Conservation (phyloP, 106 monocot genomes). For the Amphibolis antarctica region DNA sequence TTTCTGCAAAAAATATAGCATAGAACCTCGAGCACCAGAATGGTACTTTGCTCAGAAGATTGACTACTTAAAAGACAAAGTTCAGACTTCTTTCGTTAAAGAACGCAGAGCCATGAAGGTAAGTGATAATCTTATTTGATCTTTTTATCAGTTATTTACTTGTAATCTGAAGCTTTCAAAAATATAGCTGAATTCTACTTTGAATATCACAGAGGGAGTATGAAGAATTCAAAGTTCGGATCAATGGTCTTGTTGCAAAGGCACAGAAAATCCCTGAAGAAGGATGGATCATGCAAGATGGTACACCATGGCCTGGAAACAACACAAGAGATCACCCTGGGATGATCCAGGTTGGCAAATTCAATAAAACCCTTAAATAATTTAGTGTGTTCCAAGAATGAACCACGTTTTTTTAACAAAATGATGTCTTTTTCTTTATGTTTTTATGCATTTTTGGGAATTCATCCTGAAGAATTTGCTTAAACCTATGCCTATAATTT, state of each 20-base stretch:
- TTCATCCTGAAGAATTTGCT: no score
- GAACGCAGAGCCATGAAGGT: constrained; percentile 72
- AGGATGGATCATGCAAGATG: constrained; percentile 69
- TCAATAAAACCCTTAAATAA: not conserved
- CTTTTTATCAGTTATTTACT: not conserved
- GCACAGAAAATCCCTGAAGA: constrained; percentile 42
- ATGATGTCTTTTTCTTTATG: no score
- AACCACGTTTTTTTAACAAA: no score
- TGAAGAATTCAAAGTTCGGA: constrained; percentile 54
- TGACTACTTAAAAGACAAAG: constrained; percentile 61
- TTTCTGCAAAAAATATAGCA: constrained; percentile 76
- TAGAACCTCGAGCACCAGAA: constrained; percentile 87
- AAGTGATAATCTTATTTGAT: not conserved
- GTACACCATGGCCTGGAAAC: constrained; percentile 63
- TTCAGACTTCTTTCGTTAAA: constrained; percentile 62
- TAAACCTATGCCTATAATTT: no score
- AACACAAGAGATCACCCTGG: constrained; percentile 66
- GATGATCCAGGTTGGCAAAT: constrained; percentile 43
- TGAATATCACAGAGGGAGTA: constrained; percentile 38
- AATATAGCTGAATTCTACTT: not conserved
- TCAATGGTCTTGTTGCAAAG: constrained; percentile 50
- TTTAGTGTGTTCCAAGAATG: no score
- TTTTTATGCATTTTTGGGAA: no score
- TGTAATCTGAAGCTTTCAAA: not conserved
- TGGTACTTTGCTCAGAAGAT: constrained; percentile 67